Percentiles rank a stretch among this genome's conserved stretches.
Evolutionary conservation across 2,329 filamentous ascomycete genomes (phyloP).

Genomic region (Graphilbum sp.): DNA sequence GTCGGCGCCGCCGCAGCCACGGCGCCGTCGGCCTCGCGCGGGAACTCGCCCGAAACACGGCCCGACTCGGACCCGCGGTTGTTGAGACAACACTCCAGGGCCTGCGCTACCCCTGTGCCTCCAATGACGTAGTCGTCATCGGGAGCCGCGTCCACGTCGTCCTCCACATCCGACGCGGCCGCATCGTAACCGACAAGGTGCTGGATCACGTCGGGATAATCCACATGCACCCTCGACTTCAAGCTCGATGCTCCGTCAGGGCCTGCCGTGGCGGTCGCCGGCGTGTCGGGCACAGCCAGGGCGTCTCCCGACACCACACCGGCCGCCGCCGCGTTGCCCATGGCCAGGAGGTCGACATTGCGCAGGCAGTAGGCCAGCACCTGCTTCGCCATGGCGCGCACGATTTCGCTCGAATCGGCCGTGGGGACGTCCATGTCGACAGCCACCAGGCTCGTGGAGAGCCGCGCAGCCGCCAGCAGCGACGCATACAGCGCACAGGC

Average conservation of each 20-base stretch:
- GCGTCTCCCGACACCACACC: slow-evolving; percentile 26
- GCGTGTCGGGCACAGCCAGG: slow-evolving; percentile 6
- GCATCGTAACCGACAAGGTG: slow-evolving; percentile 66
- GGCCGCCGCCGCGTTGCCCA: slow-evolving; percentile 32
- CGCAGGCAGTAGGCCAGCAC: slow-evolving; percentile 87
- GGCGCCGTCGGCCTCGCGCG: slow-evolving; percentile 34
- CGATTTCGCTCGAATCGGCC: slow-evolving; percentile 68
- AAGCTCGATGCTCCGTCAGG: slow-evolving; percentile 8
- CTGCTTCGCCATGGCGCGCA: slow-evolving; percentile 83
- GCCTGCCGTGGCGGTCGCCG: slow-evolving; percentile 2
- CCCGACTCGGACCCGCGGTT: slow-evolving; percentile 55
- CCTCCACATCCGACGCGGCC: slow-evolving; percentile 32
- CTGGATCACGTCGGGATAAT: slow-evolving; percentile 64
- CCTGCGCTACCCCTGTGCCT: slow-evolving; percentile 88
- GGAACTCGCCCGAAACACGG: slow-evolving; percentile 33
- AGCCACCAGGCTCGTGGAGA: slow-evolving; percentile 71
- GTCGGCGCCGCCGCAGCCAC: slow-evolving; percentile 18
- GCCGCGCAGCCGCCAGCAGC: slow-evolving; percentile 68
- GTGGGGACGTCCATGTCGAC: slow-evolving; percentile 83
- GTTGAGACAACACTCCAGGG: slow-evolving; percentile 74
- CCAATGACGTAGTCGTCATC: slow-evolving; percentile 94
- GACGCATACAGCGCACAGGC: slow-evolving; percentile 89
- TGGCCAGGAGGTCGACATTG: slow-evolving; percentile 70
- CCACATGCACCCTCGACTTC: slow-evolving; percentile 2
- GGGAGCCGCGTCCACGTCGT: slow-evolving; percentile 53